Evolutionary conservation across 495 filamentous ascomycete species (phyloP), one percentile per base, ranked within the genome.

Genomic region (Penicillium macrosclerotiorum): DNA sequence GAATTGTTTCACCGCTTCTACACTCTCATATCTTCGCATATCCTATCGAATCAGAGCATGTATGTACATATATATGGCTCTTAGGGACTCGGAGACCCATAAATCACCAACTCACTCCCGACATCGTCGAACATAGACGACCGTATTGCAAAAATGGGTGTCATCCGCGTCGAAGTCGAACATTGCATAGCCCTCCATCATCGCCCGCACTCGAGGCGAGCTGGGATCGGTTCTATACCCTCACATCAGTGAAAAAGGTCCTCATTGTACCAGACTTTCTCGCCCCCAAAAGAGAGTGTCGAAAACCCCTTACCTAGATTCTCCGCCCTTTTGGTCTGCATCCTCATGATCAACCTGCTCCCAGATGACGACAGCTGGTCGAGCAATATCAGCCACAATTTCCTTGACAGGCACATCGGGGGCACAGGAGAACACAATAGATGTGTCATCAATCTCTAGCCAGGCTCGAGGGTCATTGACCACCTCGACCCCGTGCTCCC

Each of bases 281-380:
- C 43, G 6, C 6, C 9, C 36, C 14, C 23, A 26, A 18, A 26
- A 5, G 9, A 24, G 1, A 52, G n/a, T n/a, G n/a, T n/a, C n/a
- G n/a, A 17, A 12, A 26, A 4, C 7, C 7, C 1, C 17, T 36
- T 25, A 51, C 33, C 38, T 24, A 34, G 29, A 40, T 19, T 12
- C 25, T 11, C 19, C n/a, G n/a, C 51, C 40, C 16, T 38, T 8
- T n/a, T 9, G 35, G 40, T 49, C 45, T 5, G 20, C 31, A 41
- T 44, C 38, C 4, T 25, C 1, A 23, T 16, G 29, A 9, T 19
- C 26, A 5, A 54, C 45, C 35, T 27, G 45, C 36, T 46, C 43
- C 61, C 63, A 67, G n/a, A 71, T 61, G 4, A 71, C 49, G 4
- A 63, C 51, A 0, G 48, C 60, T 2, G 68, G 67, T 5, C 63